Conservation (phyloP, 116 monocot species). For the Dioscorea cayenensis region DNA sequence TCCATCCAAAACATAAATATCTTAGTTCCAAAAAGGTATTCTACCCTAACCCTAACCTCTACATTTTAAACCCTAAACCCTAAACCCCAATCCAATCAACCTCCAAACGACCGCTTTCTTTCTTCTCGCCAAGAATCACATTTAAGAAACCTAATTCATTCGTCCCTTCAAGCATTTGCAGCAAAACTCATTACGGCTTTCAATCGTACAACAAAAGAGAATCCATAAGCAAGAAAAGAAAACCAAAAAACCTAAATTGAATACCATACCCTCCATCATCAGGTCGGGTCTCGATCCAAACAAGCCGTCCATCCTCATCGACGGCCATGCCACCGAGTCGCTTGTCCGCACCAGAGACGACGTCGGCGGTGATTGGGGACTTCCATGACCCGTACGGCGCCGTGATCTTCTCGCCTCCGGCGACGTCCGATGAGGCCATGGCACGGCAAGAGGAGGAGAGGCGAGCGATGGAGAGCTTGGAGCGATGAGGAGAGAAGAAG, state of each 20-base stretch:
- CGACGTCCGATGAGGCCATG: neutral
- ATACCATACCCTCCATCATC: constrained; percentile 62
- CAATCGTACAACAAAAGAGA: neutral
- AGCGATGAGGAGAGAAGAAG: neutral
- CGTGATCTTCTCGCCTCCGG: constrained; percentile 21
- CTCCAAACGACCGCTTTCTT: too few species aligned
- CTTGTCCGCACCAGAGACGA: constrained; percentile 71
- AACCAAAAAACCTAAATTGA: neutral
- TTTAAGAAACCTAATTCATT: too few species aligned
- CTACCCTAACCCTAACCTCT: too few species aligned
- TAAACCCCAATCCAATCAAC: too few species aligned
- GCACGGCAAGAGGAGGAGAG: neutral
- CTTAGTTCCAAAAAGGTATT: too few species aligned
- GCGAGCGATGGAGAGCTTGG: neutral
- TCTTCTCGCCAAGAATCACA: too few species aligned
- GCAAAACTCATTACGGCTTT: neutral
- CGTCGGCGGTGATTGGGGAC: constrained; percentile 86
- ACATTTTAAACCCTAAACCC: too few species aligned
- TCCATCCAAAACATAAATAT: too few species aligned
- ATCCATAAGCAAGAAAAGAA: neutral
- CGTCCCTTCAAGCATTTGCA: too few species aligned
- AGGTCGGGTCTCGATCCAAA: constrained; percentile 85
- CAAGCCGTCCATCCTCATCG: constrained; percentile 65
- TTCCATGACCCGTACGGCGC: constrained; percentile 90
- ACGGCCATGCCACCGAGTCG: constrained; percentile 60